Evolutionary conservation across 2,329 filamentous ascomycete genomes (phyloP), one percentile per base, ranked within the genome.

Genomic region (Fusarium brachygibbosum): DNA sequence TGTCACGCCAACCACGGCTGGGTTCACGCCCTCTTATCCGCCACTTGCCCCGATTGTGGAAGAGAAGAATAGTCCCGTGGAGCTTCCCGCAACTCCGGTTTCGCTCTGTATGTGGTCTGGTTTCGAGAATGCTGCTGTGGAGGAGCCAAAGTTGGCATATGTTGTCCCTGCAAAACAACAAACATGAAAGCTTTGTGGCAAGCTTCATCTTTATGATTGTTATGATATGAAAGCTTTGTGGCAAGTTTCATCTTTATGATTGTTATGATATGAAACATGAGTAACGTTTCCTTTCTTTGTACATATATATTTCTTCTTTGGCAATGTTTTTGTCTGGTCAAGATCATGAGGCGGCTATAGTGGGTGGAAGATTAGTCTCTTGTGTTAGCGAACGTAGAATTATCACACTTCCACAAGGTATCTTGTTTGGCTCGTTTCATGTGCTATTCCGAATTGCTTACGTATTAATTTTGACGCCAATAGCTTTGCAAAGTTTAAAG

Each of bases 81-180:
- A 75, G 51, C 70, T 75, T 23, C 73, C 73, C 3, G 73, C 73
- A 14, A 75, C 73, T 11, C 73, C 73, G 12, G 73, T 75, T 9
- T 75, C 73, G 17, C 64, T 73, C 32, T 75, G 70, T n/a, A 74
- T 73, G 69, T 75, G 73, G 73, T 67, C 62, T 42, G 60, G 69
- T 16, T 53, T 75, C 10, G 73, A 75, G 54, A 57, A 73, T 23
- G 73, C 73, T 46, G 67, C 63, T 11, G 71, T 75, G 41, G 70
- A 72, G 35, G 73, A 75, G 35, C 73, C 73, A 42, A 73, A 58
- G 59, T 32, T 75, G 52, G 73, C 73, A 32, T 75, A 75, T 49
- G 70, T 75, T 38, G 42, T 75, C 25, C 71, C 71, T 23, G 58
- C 66, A 29, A 66, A 68, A 50, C 41, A 32, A 31, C 62, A 48